phyloP scores from a whole-genome alignment of 768 basidiomycete genomes.

The Lyophyllum semitale region DNA sequence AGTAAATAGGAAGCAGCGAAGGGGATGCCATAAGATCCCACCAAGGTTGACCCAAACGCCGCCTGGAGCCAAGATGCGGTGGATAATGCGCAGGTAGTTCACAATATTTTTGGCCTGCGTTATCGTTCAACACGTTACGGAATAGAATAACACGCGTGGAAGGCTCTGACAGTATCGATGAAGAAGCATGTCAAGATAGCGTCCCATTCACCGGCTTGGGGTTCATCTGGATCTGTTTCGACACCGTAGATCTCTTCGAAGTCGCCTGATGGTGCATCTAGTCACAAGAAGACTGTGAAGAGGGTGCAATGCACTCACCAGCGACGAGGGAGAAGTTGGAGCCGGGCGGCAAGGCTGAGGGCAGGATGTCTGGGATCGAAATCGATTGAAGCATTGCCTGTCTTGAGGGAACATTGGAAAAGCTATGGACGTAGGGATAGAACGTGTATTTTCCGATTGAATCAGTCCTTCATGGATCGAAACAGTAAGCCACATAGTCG shows the following conservation, averaged over 20 bases:
- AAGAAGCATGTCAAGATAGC: slow-evolving; percentile 95
- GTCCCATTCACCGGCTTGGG: slow-evolving; percentile 82
- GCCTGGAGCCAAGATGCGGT: slow-evolving; percentile 77
- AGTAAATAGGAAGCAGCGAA: neutral
- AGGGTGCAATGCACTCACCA: slow-evolving; percentile 42
- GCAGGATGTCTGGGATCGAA: slow-evolving; percentile 81
- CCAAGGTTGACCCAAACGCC: slow-evolving; percentile 94
- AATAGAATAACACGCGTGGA: neutral
- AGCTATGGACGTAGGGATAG: slow-evolving; percentile 90
- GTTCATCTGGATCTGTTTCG: slow-evolving; percentile 53
- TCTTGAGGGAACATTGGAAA: slow-evolving; percentile 74
- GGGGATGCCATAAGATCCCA: slow-evolving; percentile 26
- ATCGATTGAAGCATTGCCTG: slow-evolving; percentile 66
- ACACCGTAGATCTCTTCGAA: slow-evolving; percentile 90
- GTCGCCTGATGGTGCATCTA: slow-evolving; percentile 55
- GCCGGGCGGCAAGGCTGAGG: slow-evolving; percentile 64
- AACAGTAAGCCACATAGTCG: slow-evolving; percentile 1
- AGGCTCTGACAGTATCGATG: slow-evolving; percentile 78
- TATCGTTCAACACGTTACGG: neutral
- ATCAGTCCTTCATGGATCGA: slow-evolving; percentile 51
- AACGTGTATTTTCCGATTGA: slow-evolving; percentile 69
- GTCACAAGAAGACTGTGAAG: neutral
- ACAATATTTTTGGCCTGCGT: slow-evolving; percentile 86
- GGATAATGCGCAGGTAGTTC: slow-evolving; percentile 86
- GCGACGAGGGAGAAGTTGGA: slow-evolving; percentile 85